A percentile compares a stretch with the other conserved stretches of the same genome.
Evolutionary conservation across 2,329 filamentous ascomycete species (phyloP).

Genomic region (Arthrobotrys sphaeroides): DNA sequence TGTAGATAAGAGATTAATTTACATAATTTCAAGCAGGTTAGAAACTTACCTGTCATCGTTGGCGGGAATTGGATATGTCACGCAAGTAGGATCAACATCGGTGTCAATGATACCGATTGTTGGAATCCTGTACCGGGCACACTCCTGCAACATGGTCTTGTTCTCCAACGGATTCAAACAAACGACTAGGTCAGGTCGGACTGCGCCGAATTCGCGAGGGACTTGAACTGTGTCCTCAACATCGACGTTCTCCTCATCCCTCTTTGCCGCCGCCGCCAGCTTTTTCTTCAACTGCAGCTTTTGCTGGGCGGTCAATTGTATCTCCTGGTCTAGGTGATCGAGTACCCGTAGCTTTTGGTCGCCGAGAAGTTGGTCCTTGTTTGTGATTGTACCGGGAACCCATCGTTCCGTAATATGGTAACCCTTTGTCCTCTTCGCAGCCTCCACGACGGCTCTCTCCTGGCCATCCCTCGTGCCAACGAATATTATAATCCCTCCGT

Average conservation of each 20-base stretch:
- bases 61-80: slow-evolving; percentile 94
- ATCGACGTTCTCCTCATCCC: slow-evolving; percentile 63
- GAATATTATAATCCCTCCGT: slow-evolving; percentile 86
- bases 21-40: background rate
- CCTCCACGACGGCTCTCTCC: slow-evolving; percentile 79
- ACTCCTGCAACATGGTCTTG: slow-evolving; percentile 88
- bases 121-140: slow-evolving; percentile 84
- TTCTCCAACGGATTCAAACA: slow-evolving; percentile 95
- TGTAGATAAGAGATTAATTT: background rate
- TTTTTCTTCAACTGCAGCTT: slow-evolving; percentile 17
- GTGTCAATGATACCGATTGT: slow-evolving; percentile 97
- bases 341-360: slow-evolving; percentile 76
- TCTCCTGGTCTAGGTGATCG: slow-evolving; percentile 74
- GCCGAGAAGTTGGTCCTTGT: slow-evolving; percentile 86
- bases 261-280: slow-evolving; percentile 63
- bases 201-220: slow-evolving; percentile 61
- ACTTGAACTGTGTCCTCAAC: slow-evolving; percentile 29
- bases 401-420: slow-evolving; percentile 94
- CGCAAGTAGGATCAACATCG: slow-evolving; percentile 88
- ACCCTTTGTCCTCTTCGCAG: slow-evolving; percentile 78
- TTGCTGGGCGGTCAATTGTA: slow-evolving; percentile 59
- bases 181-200: slow-evolving; percentile 89
- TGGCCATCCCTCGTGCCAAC: slow-evolving; percentile 87
- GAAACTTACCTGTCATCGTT: slow-evolving; percentile 85
- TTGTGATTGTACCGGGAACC: slow-evolving; percentile 91